A percentile compares a stretch with the other conserved stretches of the same genome.
phyloP scores from a whole-genome alignment of 192 early-diverging fungal genomes.

The Linnemannia schmuckeri region DNA sequence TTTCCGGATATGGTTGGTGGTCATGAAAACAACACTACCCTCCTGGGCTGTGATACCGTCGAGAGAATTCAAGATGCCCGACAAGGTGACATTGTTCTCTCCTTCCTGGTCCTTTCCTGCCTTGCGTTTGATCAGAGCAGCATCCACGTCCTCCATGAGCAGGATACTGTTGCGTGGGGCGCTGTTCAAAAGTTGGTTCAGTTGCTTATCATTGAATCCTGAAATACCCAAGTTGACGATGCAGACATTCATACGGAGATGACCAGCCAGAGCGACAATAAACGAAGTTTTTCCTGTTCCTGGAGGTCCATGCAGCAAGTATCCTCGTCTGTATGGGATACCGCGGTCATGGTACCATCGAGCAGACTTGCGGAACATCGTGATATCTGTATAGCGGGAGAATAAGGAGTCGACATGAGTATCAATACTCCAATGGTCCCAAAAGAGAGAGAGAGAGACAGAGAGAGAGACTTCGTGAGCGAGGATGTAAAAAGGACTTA shows the following conservation, averaged over 20 bases:
- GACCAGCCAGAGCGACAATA: conserved; percentile 66
- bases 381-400: conserved; percentile 50
- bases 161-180: conserved; percentile 64
- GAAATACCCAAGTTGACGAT: conserved; percentile 62
- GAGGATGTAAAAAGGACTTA: conserved; percentile 7
- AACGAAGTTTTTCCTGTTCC: conserved; percentile 68
- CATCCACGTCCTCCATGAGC: conserved; percentile 68
- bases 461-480: not conserved
- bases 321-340: conserved; percentile 66
- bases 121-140: conserved; percentile 35
- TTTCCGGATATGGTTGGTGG: conserved; percentile 60
- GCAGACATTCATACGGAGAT: conserved; percentile 63
- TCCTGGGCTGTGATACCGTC: conserved; percentile 67
- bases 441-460: not conserved
- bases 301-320: conserved; percentile 65
- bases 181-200: conserved; percentile 56
- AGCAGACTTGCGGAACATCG: conserved; percentile 57
- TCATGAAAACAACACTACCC: conserved; percentile 65
- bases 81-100: conserved; percentile 56
- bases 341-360: conserved; percentile 63
- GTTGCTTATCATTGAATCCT: conserved; percentile 58
- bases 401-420: not conserved
- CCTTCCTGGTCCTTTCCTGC: conserved; percentile 40
- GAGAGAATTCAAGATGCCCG: conserved; percentile 63
- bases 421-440: not conserved